Evolutionary conservation across 2,329 filamentous ascomycete species (phyloP), one percentile per base, ranked within the genome.

Genomic region (Colletotrichum filicis): DNA sequence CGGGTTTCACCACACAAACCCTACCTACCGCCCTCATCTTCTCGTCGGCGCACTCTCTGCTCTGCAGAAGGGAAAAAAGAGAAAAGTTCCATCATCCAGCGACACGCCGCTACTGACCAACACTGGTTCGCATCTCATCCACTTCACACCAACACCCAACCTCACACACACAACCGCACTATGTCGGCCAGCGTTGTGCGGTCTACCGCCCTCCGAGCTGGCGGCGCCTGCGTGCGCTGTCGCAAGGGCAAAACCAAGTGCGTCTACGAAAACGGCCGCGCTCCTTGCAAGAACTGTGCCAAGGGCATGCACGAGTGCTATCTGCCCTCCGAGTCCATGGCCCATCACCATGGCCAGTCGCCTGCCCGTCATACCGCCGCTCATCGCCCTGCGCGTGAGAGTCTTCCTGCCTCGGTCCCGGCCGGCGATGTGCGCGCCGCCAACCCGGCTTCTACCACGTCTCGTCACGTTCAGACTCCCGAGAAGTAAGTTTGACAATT

Each of bases 231-330:
- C 76, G 89, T 91, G 76, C 88, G 89, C 81, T 91, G 89, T 81
- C 88, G 89, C 80, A 91, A 91, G 79, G 89, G 89, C 82, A 91
- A 91, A 81, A 91, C 89, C 65, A 91, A 90, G 78, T 91, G 89
- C 75, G 89, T 91, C 77, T 91, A 91, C 82, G 89, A 91, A 75
- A 90, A 89, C 77, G 89, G 88, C 64, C 85, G 88, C 79, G 87
- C 88, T n/a, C 89, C 89, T 14, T 91, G 89, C 83, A 89, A 89
- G 79, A 91, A 91, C 81, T 91, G 89, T 81, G 87, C 88, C 60
- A 91, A 91, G 81, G 89, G 89, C 73, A 88, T 90, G 87, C 89
- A 91, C 80, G 88, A 91, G 69, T 91, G 89, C 82, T 91, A 91
- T 79, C 82, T 91, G 24, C 89, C 89, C 52, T 90, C 88, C 35